Evolutionary conservation across 495 filamentous ascomycete species (phyloP).

Genomic region (Lichenothelia convexa): DNA sequence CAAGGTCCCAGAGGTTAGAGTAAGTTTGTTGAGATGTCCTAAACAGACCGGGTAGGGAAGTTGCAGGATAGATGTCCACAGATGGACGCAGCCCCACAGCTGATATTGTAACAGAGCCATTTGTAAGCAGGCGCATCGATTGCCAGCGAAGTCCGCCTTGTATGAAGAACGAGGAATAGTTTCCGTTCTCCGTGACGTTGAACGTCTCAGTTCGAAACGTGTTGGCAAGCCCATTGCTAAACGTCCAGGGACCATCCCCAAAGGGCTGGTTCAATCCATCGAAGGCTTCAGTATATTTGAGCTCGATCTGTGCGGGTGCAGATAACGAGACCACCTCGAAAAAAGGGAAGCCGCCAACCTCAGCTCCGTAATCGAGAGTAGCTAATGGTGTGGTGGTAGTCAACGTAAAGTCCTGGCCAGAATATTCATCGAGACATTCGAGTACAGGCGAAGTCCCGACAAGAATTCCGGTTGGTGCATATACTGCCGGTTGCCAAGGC

Average conservation of each 20-base stretch:
- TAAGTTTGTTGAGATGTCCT: slow-evolving; percentile 2
- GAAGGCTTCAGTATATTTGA: slow-evolving; percentile 7
- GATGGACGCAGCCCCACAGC: slow-evolving; percentile 4
- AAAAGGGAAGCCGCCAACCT: slow-evolving; percentile 8
- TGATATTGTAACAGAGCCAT: slow-evolving; percentile 2
- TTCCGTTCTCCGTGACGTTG: slow-evolving; percentile 4
- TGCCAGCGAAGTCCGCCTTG: slow-evolving; percentile 11
- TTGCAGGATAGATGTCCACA: not conserved
- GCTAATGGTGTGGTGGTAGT: not conserved
- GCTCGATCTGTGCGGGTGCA: slow-evolving; percentile 4
- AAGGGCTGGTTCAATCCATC: not conserved
- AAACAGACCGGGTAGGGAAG: slow-evolving; percentile 3
- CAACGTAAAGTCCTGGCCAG: not conserved
- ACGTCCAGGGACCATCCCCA: slow-evolving; percentile 6
- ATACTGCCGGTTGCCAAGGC: not conserved
- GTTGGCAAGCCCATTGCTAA: slow-evolving; percentile 4
- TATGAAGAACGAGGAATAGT: slow-evolving; percentile 1
- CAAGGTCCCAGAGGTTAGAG: slow-evolving; percentile 8
- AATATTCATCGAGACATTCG: not conserved
- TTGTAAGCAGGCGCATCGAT: slow-evolving; percentile 9
- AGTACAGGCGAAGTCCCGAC: not conserved
- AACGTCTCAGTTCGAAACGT: slow-evolving; percentile 8
- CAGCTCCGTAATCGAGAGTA: slow-evolving; percentile 7
- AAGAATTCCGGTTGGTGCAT: not conserved
- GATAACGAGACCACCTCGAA: slow-evolving; percentile 2